A percentile compares a stretch with the other conserved stretches of the same genome.
These are phyloP conservation scores for Rugonectria rugulosa DNA, from an alignment of 2,329 filamentous ascomycete genomes.

Conservation along the genomic window DNA sequence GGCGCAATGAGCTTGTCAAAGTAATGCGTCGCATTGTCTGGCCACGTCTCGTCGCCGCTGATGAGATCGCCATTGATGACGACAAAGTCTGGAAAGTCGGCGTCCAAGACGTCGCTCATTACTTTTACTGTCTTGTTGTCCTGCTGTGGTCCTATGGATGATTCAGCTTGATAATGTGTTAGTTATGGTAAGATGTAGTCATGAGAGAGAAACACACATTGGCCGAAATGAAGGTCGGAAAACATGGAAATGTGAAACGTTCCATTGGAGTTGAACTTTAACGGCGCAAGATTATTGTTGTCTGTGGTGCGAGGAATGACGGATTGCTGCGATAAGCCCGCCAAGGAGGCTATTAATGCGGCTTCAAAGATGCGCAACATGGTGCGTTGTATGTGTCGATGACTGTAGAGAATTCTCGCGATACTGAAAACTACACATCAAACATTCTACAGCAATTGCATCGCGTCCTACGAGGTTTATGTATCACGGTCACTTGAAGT, in stretches of 20 bases:
- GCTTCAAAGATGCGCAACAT: conserved; percentile 3
- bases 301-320: conserved; percentile 13
- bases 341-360: conserved; percentile 11
- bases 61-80: conserved; percentile 75
- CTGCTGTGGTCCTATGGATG: conserved; percentile 43
- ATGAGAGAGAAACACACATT: conserved; percentile 16
- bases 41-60: conserved; percentile 67
- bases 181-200: neutral
- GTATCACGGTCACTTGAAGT: neutral
- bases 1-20: conserved; percentile 65
- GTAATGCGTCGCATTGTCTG: conserved; percentile 60
- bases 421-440: too few species aligned
- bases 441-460: neutral
- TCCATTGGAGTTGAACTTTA: conserved; percentile 29
- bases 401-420: neutral
- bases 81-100: conserved; percentile 59
- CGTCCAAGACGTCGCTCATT: conserved; percentile 45
- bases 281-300: conserved; percentile 24
- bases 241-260: conserved; percentile 35
- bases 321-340: conserved; percentile 7
- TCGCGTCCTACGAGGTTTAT: neutral
- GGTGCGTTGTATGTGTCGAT: neutral
- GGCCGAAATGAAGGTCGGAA: conserved; percentile 35
- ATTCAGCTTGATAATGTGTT: conserved; percentile 23
- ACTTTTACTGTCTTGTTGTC: conserved; percentile 47